Conservation (phyloP, 208 protist genomes). For the Blastocrithidia nonstop region DNA sequence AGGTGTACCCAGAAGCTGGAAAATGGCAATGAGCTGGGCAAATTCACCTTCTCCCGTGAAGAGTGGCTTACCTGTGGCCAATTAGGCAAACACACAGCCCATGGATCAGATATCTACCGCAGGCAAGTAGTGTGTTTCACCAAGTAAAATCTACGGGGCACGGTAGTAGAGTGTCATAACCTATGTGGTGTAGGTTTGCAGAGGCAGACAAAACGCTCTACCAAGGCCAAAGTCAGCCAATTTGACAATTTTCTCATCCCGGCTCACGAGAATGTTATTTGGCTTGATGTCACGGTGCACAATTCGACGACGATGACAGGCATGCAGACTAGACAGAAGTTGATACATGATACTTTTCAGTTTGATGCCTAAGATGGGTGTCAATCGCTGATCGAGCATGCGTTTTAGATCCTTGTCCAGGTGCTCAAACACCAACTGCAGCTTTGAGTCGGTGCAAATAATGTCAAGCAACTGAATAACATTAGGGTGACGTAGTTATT, state of each 20-base stretch:
- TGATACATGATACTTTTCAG: conserved; percentile 68
- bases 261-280: conserved; percentile 75
- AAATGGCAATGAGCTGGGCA: conserved; percentile 85
- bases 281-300: conserved; percentile 88
- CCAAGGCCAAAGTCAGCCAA: conserved; percentile 86
- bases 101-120: conserved; percentile 90
- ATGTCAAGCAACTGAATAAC: conserved; percentile 91
- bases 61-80: conserved; percentile 67
- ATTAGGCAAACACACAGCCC: conserved; percentile 91
- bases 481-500: conserved; percentile 82
- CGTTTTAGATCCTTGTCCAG: conserved; percentile 93
- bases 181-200: conserved; percentile 78
- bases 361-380: conserved; percentile 33
- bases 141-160: conserved; percentile 88
- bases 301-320: conserved; percentile 74
- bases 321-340: conserved; percentile 59
- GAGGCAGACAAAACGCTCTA: conserved; percentile 60
- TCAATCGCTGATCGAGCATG: conserved; percentile 69
- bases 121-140: conserved; percentile 67
- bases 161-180: conserved; percentile 93
- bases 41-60: conserved; percentile 79
- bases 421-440: conserved; percentile 96
- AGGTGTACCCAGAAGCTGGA: conserved; percentile 88
- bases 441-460: conserved; percentile 82
- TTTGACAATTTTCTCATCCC: conserved; percentile 61